Base-by-base conservation (phyloP, 257 asterid species). In the Penstemon newberryi region DNA sequence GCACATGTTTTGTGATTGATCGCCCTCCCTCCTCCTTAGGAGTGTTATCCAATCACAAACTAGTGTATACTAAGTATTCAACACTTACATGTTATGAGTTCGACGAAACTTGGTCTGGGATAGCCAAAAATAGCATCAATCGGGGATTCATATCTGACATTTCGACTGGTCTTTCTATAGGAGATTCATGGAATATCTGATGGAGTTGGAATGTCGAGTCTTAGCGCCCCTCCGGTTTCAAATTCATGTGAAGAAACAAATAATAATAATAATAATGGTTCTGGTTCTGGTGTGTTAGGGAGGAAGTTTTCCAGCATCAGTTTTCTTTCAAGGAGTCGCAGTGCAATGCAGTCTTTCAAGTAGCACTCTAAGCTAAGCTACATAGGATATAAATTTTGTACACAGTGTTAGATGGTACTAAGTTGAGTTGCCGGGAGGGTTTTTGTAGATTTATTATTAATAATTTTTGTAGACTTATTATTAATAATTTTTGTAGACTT, bases 321-420 rank as follows among this genome's bases (percentile, higher is more conserved):
- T 50, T 38, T 86, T 62, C 79, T 90, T 46, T 64, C 80, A 57
- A 79, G 95, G 76, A 84, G 78, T 75, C 80, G 78, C 73, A 88
- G 89, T 18, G 79, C 81, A 7, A 75, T 80, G 66, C 87, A 61
- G 70, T 66, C 89, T 8, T 79, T 79, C 73, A 83, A 81, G 80
- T 81, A 75, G 82, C 51, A 74, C 54, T 54, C 55, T 15, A 11
- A 44, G 15, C 58, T 15, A 25, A 63, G 38, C 40, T 62, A 41
- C 44, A 66, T 75, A 70, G 62, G 70, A 54, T 69, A 73, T 73
- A 69, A 9, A 2, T 71, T 61, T 65, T 51, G 63, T 51, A 15
- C 49, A 49, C 19, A 37, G 37, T 8, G 3, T 19, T 39, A 7
- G 33, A n/a, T 5, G 47, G 8, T 49, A 49, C 54, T 49, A 46